Evolutionary conservation across 805 yeast species (phyloP).

Genomic region (Yarrowia sp.): DNA sequence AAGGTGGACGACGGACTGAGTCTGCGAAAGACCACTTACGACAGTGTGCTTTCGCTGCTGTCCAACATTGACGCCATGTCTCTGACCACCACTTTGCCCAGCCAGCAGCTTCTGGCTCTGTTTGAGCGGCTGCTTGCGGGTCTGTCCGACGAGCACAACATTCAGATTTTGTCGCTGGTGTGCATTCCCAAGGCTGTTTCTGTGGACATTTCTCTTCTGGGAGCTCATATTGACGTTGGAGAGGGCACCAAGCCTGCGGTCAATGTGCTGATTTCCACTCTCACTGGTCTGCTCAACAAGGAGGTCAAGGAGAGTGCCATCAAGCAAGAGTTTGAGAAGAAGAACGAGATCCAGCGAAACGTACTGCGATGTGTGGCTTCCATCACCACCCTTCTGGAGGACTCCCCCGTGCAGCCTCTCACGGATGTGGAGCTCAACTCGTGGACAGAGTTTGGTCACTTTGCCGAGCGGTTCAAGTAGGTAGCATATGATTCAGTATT

Average conservation of each 20-base stretch:
- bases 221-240: background rate
- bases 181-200: slow-evolving; percentile 34
- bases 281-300: slow-evolving; percentile 4
- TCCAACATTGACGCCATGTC: slow-evolving; percentile 48
- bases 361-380: background rate
- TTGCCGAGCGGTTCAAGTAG: slow-evolving; percentile 4
- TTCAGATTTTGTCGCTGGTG: slow-evolving; percentile 53
- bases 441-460: slow-evolving; percentile 3
- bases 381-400: background rate
- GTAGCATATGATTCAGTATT: no score
- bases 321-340: slow-evolving; percentile 63
- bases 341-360: slow-evolving; percentile 41
- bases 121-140: slow-evolving; percentile 49
- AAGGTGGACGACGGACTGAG: slow-evolving; percentile 75
- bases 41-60: slow-evolving; percentile 43
- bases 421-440: slow-evolving; percentile 19
- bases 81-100: slow-evolving; percentile 31
- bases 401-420: background rate
- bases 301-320: slow-evolving; percentile 55
- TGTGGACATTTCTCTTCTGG: background rate
- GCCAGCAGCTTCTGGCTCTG: slow-evolving; percentile 37
- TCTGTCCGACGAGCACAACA: slow-evolving; percentile 58
- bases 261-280: background rate
- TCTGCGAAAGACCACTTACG: slow-evolving; percentile 68
- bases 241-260: slow-evolving; percentile 4